Conservation (phyloP, 1,284 basidiomycete genomes). For the Exsudoporus floridanus region DNA sequence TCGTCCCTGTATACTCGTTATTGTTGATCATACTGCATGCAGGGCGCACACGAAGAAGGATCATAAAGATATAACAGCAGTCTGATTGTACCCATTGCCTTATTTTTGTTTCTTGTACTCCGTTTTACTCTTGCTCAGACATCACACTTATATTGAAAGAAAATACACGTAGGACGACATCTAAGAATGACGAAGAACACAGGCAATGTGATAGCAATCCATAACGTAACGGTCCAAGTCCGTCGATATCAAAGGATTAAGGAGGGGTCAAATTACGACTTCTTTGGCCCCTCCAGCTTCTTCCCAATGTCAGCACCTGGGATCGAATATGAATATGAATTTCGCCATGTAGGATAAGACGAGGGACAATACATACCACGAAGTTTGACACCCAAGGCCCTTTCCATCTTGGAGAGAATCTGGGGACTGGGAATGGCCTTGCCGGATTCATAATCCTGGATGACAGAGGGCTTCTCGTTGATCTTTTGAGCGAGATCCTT, state of each 20-base stretch:
- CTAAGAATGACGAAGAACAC: slow-evolving; percentile 22
- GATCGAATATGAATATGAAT: slow-evolving; percentile 8
- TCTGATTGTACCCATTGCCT: slow-evolving; percentile 2
- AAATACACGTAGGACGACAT: slow-evolving; percentile 27
- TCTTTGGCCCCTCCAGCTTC: slow-evolving; percentile 76
- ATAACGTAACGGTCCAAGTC: slow-evolving; percentile 8
- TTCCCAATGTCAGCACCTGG: slow-evolving; percentile 77
- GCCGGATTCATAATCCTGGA: slow-evolving; percentile 89
- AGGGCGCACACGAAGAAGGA: slow-evolving; percentile 31
- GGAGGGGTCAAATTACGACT: slow-evolving; percentile 51
- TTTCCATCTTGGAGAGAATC: slow-evolving; percentile 91
- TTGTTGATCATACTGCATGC: not conserved
- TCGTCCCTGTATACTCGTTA: not conserved
- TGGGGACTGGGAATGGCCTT: slow-evolving; percentile 90
- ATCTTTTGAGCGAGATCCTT: slow-evolving; percentile 94
- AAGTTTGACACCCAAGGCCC: slow-evolving; percentile 87
- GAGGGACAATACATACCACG: slow-evolving; percentile 57
- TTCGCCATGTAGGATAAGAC: not conserved
- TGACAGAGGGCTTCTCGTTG: slow-evolving; percentile 85
- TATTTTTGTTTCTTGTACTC: slow-evolving; percentile 10
- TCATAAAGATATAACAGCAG: slow-evolving; percentile 12
- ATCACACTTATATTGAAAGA: slow-evolving; percentile 2
- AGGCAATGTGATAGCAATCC: slow-evolving; percentile 14
- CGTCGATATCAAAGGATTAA: slow-evolving; percentile 23
- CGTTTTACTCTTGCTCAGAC: slow-evolving; percentile 1